Base-by-base conservation (phyloP, 257 asterid genomes). In the Petunia secreta region DNA sequence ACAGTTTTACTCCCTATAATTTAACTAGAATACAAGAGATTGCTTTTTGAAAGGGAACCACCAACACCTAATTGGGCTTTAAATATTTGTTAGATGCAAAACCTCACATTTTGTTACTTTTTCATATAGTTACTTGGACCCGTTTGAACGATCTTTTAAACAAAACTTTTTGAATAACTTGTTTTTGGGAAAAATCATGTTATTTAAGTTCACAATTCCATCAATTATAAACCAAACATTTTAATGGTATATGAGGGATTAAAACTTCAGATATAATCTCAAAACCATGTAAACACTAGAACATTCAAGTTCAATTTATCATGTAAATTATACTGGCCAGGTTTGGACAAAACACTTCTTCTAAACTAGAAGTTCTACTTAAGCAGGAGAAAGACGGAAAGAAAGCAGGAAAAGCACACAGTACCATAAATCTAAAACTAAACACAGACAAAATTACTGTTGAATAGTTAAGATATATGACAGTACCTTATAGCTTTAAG, bases 401-500 rank as follows among this genome's bases (percentile, higher is more conserved):
- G 25, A 25, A 25, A 25, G 25, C 25, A 25, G 25, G 25, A 25
- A 25, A 25, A 25, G 25, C 25, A 25, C 25, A 25, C 25, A 25
- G 25, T 25, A 25, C 25, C 25, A 25, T 25, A 25, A 25, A 25
- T 25, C 25, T 25, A 25, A 25, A 25, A 25, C 25, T 25, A 25
- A 25, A 25, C 25, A 25, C 25, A 25, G 25, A 25, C 25, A 25
- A 25, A 25, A 25, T 25, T 25, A 25, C 25, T 53, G 66, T 48
- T 40, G 79, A 62, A 63, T 74, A 60, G 44, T 79, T 75, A 10
- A 38, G 40, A 53, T 43, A 39, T 54, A 25, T 9, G 43, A 1
- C 41, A 73, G 79, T 92, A 96, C 99, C 99, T 88, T 84, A 96
- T 91, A 65, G 92, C 82, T 80, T 87, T 85, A 60, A 94, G 88